These are phyloP conservation scores for Paraphoma sp. DNA, from an alignment of 2,329 filamentous ascomycete species.

Conservation along the genomic window DNA sequence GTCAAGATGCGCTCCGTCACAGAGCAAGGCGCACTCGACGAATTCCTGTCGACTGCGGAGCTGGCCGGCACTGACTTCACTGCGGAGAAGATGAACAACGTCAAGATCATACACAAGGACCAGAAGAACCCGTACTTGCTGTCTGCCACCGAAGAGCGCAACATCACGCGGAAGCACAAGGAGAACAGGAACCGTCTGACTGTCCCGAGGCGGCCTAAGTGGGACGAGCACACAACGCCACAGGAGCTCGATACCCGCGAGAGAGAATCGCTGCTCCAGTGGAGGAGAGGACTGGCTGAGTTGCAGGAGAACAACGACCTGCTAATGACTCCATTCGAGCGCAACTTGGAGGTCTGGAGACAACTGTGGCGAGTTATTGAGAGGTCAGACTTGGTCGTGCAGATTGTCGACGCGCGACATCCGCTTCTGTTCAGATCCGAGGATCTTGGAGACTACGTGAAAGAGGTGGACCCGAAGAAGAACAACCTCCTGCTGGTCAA, in stretches of 20 bases:
- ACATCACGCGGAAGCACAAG: constrained; percentile 79
- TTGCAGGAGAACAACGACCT: constrained; percentile 93
- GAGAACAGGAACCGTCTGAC: constrained; percentile 80
- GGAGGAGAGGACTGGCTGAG: constrained; percentile 89
- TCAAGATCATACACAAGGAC: constrained; percentile 97
- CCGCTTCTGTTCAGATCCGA: constrained; percentile 93
- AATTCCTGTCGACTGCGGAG: constrained; percentile 94
- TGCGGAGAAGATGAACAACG: constrained; percentile 97
- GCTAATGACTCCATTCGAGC: constrained; percentile 96
- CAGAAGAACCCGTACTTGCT: constrained; percentile 95
- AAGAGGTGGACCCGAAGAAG: constrained; percentile 87
- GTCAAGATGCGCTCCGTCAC: constrained; percentile 99
- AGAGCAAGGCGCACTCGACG: constrained; percentile 93
- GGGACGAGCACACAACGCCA: constrained; percentile 85
- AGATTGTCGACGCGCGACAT: constrained; percentile 97
- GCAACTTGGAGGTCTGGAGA: constrained; percentile 96
- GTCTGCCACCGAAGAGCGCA: constrained; percentile 82
- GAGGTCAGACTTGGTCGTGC: constrained; percentile 91
- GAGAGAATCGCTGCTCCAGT: constrained; percentile 80
- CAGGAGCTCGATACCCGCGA: constrained; percentile 81
- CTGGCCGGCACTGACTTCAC: constrained; percentile 98
- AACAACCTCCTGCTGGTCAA: constrained; percentile 93
- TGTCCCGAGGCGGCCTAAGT: constrained; percentile 86
- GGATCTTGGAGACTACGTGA: constrained; percentile 92
- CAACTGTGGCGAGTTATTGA: constrained; percentile 98